These are phyloP conservation scores for Elaeis oleifera DNA, from an alignment of 202 grass and related monocot genomes.

Conservation along the genomic window DNA sequence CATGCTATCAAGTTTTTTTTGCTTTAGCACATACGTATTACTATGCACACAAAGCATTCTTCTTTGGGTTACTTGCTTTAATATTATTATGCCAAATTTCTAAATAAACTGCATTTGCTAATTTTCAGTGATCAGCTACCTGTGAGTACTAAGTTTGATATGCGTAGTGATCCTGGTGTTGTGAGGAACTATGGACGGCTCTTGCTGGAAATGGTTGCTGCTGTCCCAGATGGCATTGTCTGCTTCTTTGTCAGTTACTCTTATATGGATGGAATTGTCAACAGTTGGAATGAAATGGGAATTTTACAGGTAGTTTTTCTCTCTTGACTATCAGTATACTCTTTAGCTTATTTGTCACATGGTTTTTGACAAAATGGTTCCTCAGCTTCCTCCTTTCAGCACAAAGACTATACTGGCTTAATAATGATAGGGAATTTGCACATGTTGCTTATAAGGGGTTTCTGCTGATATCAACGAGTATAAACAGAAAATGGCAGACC, in stretches of 20 bases:
- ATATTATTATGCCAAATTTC: background rate
- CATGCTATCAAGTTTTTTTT: too few relatives aligned
- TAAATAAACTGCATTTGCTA: background rate
- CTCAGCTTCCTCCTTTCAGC: too few relatives aligned
- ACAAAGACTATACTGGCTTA: too few relatives aligned
- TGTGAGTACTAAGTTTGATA: conserved; percentile 92
- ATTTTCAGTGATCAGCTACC: conserved; percentile 85
- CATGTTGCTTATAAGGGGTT: too few relatives aligned
- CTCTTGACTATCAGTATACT: too few relatives aligned
- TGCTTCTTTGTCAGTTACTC: conserved; percentile 98
- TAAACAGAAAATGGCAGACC: background rate
- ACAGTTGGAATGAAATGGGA: conserved; percentile 97
- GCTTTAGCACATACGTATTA: too few relatives aligned
- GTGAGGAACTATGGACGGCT: conserved; percentile 91
- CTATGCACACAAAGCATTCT: too few relatives aligned
- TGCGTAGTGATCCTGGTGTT: conserved; percentile 94
- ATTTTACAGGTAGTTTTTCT: conserved; percentile 65
- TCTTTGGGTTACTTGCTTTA: background rate
- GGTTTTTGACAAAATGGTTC: too few relatives aligned
- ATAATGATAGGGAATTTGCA: too few relatives aligned
- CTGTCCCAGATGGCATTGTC: conserved; percentile 93
- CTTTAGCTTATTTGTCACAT: too few relatives aligned
- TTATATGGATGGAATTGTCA: conserved; percentile 99
- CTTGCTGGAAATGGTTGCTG: conserved; percentile 83
- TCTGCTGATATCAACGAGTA: background rate